phyloP scores from a whole-genome alignment of 805 yeast species.

The Yamadazyma kitorensis region DNA sequence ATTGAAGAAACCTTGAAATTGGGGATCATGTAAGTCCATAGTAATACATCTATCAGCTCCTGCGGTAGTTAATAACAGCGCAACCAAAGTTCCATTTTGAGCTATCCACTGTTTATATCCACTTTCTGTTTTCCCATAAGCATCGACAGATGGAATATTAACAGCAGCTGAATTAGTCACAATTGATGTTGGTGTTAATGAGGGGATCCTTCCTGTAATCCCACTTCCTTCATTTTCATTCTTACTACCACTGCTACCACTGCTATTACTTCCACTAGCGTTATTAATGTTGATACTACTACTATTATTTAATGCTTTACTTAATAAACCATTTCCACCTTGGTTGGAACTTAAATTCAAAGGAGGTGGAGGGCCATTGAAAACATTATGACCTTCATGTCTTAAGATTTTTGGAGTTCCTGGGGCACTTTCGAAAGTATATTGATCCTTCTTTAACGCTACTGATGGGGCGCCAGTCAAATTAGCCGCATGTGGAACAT shows the following conservation, averaged over 20 bases:
- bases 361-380: slow-evolving; percentile 13
- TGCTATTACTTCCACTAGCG: not conserved
- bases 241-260: too few species aligned
- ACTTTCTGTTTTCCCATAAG: slow-evolving; percentile 44
- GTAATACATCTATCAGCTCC: slow-evolving; percentile 97
- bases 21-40: slow-evolving; percentile 97
- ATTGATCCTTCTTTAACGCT: slow-evolving; percentile 31
- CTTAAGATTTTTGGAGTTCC: slow-evolving; percentile 46
- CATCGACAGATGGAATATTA: slow-evolving; percentile 33
- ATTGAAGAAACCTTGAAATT: slow-evolving; percentile 95
- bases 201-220: slow-evolving; percentile 6
- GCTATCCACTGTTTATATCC: slow-evolving; percentile 95
- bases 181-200: slow-evolving; percentile 22
- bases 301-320: slow-evolving; percentile 3
- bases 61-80: slow-evolving; percentile 81
- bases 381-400: slow-evolving; percentile 15
- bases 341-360: slow-evolving; percentile 6
- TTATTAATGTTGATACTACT: not conserved
- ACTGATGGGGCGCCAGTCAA: slow-evolving; percentile 68
- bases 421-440: slow-evolving; percentile 52
- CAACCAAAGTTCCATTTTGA: slow-evolving; percentile 89
- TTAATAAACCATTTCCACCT: too few species aligned
- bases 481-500: slow-evolving; percentile 68
- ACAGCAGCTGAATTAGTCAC: slow-evolving; percentile 33
- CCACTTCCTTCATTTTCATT: too few species aligned